Base-by-base conservation (phyloP, 1,284 basidiomycete species). In the Irpex sp. region DNA sequence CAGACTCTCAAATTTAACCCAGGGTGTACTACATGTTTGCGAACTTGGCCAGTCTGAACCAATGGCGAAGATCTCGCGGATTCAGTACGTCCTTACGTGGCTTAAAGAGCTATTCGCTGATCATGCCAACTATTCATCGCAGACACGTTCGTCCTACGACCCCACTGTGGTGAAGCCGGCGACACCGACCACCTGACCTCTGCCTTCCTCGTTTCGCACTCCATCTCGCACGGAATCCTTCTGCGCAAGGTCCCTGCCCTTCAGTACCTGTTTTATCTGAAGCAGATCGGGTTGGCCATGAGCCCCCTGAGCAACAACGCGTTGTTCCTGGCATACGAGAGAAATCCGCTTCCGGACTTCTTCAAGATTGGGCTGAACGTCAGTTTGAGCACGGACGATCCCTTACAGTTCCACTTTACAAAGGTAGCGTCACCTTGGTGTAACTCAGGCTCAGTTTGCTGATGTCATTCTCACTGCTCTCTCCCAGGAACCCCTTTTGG, bases 11-110 rank as follows among this genome's bases (percentile, higher is more conserved):
- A 19, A 57, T 15, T 13, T 8, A 3, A 52, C 4, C 51, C 17
- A 95, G 94, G 94, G 81, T 97, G 17, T 99, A 98, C 79, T 98
- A 99, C 76, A 94, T 98, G 88, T 99, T 91, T 73, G 94, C 96
- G 17, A 99, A 98, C 74, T 93, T 98, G 81, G 86, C 94, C 2
- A 96, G 94, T 69, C 80, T 99, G 64, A 99, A 99, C 75, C 88
- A 93, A 62, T 99, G 96, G 96, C 84, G 97, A 51, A 85, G 84
- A 63, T 78, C 81, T 19, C 83, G 97, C 48, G 95, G 96, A 4
- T 99, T 99, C 80, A 98, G 95, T 96, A 69, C 70, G 91, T 82
- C 47, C 4, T 19, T 11, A 36, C 48, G 2, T 47, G 9, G 2
- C 44, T 11, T 13, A 1, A 34, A 34, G 31, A 34, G 31, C 31